Conservation (phyloP, 106 monocot genomes). For the Hemerocallis citrina region DNA sequence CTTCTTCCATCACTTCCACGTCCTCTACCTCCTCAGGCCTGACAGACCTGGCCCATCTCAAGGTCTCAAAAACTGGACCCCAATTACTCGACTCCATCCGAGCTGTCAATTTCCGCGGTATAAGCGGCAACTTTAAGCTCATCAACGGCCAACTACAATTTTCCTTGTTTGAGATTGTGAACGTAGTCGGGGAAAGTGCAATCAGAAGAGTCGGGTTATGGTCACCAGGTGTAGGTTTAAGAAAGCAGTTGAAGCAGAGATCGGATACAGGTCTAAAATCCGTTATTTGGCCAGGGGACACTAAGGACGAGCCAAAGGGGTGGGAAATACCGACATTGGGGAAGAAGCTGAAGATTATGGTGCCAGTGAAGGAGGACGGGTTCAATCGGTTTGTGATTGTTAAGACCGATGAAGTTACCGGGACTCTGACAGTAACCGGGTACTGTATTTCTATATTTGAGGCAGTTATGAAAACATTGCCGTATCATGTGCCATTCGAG, state of each 20-base stretch:
- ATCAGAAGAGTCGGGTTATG: slow-evolving; percentile 27
- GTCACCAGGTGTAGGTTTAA: slow-evolving; percentile 18
- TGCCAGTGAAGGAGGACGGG: slow-evolving; percentile 21
- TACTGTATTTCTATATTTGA: slow-evolving; percentile 45
- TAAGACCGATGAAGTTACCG: slow-evolving; percentile 15
- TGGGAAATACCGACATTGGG: slow-evolving; percentile 28
- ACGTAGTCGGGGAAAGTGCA: slow-evolving; percentile 14
- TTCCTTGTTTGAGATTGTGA: slow-evolving; percentile 26
- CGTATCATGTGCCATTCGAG: slow-evolving; percentile 30
- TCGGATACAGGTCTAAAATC: neutral
- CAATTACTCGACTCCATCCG: slow-evolving; percentile 17
- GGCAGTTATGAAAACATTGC: slow-evolving; percentile 23
- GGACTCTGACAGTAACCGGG: slow-evolving; percentile 18
- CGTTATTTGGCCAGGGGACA: slow-evolving; percentile 43
- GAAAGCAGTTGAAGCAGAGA: neutral
- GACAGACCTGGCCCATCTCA: slow-evolving; percentile 12
- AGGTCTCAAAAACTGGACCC: slow-evolving; percentile 19
- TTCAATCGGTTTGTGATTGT: slow-evolving; percentile 20
- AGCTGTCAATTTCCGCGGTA: slow-evolving; percentile 13
- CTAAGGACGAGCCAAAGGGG: slow-evolving; percentile 25
- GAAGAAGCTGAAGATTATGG: slow-evolving; percentile 27
- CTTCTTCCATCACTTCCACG: neutral
- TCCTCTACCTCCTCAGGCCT: neutral
- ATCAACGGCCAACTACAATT: slow-evolving; percentile 23
- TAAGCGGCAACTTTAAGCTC: slow-evolving; percentile 35